Percentiles rank a stretch among this genome's conserved stretches.
These are phyloP conservation scores for Auriscalpium orientale DNA, from an alignment of 768 basidiomycete species.

Conservation along the genomic window DNA sequence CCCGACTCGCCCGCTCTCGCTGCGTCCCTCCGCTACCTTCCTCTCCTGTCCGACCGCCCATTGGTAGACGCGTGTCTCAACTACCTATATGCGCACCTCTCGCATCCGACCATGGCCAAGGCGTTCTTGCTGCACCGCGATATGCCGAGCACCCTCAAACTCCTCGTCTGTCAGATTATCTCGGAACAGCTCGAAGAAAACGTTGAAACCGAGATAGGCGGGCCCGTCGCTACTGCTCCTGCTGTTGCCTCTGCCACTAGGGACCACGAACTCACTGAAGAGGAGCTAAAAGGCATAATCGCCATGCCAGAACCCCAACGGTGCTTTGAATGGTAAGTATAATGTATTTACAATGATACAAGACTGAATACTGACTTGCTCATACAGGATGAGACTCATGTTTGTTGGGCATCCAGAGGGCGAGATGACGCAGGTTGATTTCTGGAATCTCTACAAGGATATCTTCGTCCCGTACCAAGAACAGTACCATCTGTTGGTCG, in stretches of 20 bases:
- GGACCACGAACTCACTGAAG: constrained; percentile 61
- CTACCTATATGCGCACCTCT: constrained; percentile 69
- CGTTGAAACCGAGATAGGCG: constrained; percentile 55
- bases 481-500: constrained; percentile 58
- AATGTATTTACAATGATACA: background rate
- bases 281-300: constrained; percentile 57
- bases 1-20: constrained; percentile 52
- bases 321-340: constrained; percentile 71
- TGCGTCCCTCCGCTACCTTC: constrained; percentile 63
- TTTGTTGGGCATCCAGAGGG: constrained; percentile 70
- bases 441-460: constrained; percentile 92
- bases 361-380: background rate
- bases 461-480: constrained; percentile 60
- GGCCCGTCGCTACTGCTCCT: constrained; percentile 49
- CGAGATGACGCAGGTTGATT: constrained; percentile 87
- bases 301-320: constrained; percentile 64
- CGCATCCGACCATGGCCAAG: constrained; percentile 67
- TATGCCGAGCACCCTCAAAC: constrained; percentile 61
- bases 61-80: constrained; percentile 67
- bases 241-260: constrained; percentile 36
- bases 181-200: constrained; percentile 67
- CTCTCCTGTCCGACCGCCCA: constrained; percentile 60
- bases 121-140: constrained; percentile 65
- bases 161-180: constrained; percentile 61
- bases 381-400: constrained; percentile 76